Evolutionary conservation across 805 yeast species (phyloP), one percentile per base, ranked within the genome.

Genomic region (Yarrowia sp.): DNA sequence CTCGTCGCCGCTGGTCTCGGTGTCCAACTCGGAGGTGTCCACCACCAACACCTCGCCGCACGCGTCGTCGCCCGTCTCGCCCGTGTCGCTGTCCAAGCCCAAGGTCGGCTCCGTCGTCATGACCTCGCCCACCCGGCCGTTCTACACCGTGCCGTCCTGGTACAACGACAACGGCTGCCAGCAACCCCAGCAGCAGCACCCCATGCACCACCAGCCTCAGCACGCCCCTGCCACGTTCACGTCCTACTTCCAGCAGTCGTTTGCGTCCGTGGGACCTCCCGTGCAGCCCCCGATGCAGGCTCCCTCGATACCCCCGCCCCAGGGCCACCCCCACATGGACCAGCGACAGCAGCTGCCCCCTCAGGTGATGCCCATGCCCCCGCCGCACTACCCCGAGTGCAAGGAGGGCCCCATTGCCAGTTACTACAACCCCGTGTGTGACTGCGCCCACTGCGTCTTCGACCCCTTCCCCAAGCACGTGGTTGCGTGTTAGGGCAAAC

Each of bases 61-160:
- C 46, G 48, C 32, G 46, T 63, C 52, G 35, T 59, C 65, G 19
- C 65, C 65, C 3, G 65, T 59, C 19, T 59, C 65, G 35, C 65
- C 65, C 32, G 65, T 59, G 42, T 59, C 65, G 16, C 65, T 59
- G 32, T 59, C 65, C 65, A 59, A 59, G 35, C 65, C 65, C 52
- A 43, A 45, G 52, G 52, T 45, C 19, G 65, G 65, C 12, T 59
- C 65, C 9, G 50, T 45, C 19, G 16, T 59, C 52, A 45, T 59
- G 50, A 35, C 35, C 15, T 59, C 65, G 35, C 66, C 72, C 19
- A 45, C 64, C 16, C 55, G 73, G 26, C 71, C 74, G n/a, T 61
- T 69, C 15, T 74, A 73, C 68, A 71, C 76, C 5, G 68, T 70
- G 41, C 76, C 76, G 15, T 71, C 72, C 41, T 74, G 76, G 76